phyloP scores from a whole-genome alignment of 371 early-diverging fungal genomes.

The Mortierella sp. region DNA sequence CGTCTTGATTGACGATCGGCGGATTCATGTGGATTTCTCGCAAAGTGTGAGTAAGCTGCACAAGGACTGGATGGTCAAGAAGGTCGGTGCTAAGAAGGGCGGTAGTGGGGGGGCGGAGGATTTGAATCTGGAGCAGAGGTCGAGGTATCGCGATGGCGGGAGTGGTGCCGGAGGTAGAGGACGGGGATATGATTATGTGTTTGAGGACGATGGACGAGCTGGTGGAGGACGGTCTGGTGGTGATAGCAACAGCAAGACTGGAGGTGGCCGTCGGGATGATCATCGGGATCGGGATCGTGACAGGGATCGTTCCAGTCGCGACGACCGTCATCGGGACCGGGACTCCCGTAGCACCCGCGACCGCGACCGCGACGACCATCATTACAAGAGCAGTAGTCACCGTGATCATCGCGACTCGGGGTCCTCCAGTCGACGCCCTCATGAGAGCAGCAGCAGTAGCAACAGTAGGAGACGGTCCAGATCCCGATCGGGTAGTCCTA shows the following conservation, averaged over 20 bases:
- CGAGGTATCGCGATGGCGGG: slow-evolving; percentile 36
- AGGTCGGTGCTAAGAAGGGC: slow-evolving; percentile 43
- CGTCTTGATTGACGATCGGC: slow-evolving; percentile 95
- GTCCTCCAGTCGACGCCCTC: slow-evolving; percentile 3
- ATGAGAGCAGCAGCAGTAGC: background rate
- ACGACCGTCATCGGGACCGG: slow-evolving; percentile 10
- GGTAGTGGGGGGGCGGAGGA: slow-evolving; percentile 23
- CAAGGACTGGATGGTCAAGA: slow-evolving; percentile 75
- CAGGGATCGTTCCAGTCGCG: slow-evolving; percentile 36
- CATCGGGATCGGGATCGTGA: slow-evolving; percentile 10
- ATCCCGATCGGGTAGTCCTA: slow-evolving; percentile 1
- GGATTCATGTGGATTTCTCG: slow-evolving; percentile 98
- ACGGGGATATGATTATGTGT: slow-evolving; percentile 43
- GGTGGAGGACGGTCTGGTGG: background rate
- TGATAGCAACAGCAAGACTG: background rate
- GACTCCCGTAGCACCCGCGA: slow-evolving; percentile 6
- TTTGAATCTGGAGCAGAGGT: slow-evolving; percentile 53
- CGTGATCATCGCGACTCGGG: background rate
- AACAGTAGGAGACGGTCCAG: background rate
- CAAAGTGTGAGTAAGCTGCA: slow-evolving; percentile 94
- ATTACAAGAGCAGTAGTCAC: background rate
- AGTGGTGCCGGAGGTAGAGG: slow-evolving; percentile 14
- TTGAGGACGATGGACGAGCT: slow-evolving; percentile 26
- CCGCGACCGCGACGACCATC: background rate
- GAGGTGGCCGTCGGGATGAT: background rate